Conservation (phyloP, 257 asterid species). For the Lycium ferocissimum region DNA sequence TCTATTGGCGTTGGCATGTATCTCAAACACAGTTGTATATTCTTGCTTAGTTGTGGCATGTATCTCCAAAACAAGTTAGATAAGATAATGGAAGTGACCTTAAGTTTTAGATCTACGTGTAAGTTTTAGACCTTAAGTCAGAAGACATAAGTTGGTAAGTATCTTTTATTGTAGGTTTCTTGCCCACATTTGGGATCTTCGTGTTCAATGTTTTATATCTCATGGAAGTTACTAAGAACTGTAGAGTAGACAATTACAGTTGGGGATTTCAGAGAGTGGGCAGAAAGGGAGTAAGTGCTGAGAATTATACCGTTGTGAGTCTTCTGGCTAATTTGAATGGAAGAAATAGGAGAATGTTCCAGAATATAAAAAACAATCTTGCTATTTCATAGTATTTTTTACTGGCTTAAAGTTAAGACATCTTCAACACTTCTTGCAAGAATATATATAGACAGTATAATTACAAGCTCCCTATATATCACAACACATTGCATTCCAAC, state of each 20-base stretch:
- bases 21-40: too few relatives aligned
- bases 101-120: background rate
- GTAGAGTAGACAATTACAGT: constrained; percentile 1
- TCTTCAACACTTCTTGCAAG: too few relatives aligned
- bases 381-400: background rate
- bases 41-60: too few relatives aligned
- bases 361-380: constrained; percentile 1
- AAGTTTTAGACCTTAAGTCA: too few relatives aligned
- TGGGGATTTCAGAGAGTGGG: constrained; percentile 24
- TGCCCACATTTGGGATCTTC: background rate
- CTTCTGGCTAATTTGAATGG: constrained; percentile 20
- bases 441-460: too few relatives aligned
- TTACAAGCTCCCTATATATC: too few relatives aligned
- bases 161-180: background rate
- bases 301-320: constrained; percentile 10
- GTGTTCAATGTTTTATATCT: background rate
- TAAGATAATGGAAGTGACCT: too few relatives aligned
- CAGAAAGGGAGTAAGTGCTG: constrained; percentile 13
- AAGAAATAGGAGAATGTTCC: constrained; percentile 12
- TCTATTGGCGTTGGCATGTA: too few relatives aligned
- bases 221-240: constrained; percentile 11
- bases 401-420: background rate
- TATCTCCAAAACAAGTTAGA: too few relatives aligned
- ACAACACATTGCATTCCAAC: too few relatives aligned
- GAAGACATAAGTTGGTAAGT: background rate